Percentiles rank a stretch among this genome's conserved stretches.
Evolutionary conservation across 2,329 filamentous ascomycete species (phyloP).

Genomic region (Nigrospora sphaerica): DNA sequence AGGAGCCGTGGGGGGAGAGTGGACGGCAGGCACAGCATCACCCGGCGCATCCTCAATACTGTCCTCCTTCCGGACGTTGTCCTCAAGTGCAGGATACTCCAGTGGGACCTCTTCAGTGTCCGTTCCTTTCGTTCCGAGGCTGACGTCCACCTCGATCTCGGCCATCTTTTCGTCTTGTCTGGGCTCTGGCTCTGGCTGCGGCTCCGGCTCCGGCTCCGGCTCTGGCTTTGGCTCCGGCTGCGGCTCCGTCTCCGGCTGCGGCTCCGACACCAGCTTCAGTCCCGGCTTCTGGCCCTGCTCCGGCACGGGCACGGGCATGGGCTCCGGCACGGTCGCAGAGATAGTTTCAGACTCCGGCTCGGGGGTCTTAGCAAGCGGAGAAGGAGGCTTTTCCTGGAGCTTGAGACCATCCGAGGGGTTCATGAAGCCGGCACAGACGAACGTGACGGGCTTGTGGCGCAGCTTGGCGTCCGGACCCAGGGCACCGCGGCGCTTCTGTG

Average conservation of each 20-base stretch:
- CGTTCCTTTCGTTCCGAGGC: not conserved
- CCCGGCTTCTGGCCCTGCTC: no score
- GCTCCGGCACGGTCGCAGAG: no score
- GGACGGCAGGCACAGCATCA: not conserved
- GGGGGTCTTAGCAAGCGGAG: slow-evolving; percentile 3
- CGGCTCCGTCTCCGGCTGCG: not conserved
- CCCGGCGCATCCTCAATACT: not conserved
- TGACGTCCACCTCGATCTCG: not conserved
- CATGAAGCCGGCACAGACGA: slow-evolving; percentile 45
- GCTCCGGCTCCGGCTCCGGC: no score
- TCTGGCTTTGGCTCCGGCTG: no score
- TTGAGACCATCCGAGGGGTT: slow-evolving; percentile 30
- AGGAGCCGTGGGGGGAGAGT: no score
- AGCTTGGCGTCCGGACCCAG: slow-evolving; percentile 33
- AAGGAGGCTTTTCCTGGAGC: slow-evolving; percentile 1
- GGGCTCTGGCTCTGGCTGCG: not conserved
- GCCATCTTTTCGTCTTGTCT: no score
- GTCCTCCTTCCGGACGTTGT: not conserved
- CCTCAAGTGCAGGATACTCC: not conserved
- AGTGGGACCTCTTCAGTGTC: not conserved
- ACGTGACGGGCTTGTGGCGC: slow-evolving; percentile 40
- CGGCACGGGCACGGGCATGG: no score
- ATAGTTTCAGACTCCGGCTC: no score
- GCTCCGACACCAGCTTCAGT: not conserved
- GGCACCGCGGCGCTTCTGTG: slow-evolving; percentile 32